phyloP scores from a whole-genome alignment of 192 early-diverging fungal genomes.

The Entomortierella lignicola region DNA sequence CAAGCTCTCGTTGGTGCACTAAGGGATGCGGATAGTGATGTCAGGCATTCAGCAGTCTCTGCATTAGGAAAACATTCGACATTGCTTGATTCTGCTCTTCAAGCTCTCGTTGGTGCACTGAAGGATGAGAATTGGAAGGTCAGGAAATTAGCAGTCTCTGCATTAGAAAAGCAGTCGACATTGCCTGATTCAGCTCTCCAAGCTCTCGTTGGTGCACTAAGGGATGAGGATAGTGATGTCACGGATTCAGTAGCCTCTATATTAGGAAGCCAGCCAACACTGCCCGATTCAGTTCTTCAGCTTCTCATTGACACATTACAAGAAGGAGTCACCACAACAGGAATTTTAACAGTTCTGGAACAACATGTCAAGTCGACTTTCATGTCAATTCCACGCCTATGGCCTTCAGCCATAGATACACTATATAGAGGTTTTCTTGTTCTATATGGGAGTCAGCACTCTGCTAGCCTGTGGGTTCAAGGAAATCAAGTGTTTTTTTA shows the following conservation, averaged over 20 bases:
- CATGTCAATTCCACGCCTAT: too few relatives aligned
- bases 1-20: conserved; percentile 3
- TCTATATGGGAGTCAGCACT: too few relatives aligned
- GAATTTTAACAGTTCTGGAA: too few relatives aligned
- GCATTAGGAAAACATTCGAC: conserved; percentile 9
- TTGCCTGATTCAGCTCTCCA: background rate
- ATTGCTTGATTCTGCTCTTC: background rate
- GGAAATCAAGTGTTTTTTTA: too few relatives aligned
- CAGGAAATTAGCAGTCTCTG: background rate
- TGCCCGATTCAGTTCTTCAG: background rate
- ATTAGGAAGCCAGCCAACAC: background rate
- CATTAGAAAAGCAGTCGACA: conserved; percentile 9
- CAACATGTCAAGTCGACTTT: too few relatives aligned
- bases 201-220: background rate
- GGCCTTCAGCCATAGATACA: too few relatives aligned
- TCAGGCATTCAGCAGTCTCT: conserved; percentile 1
- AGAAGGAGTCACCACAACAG: too few relatives aligned
- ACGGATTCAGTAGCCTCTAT: background rate
- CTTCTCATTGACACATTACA: too few relatives aligned
- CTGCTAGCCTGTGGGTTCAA: too few relatives aligned
- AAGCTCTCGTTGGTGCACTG: conserved; percentile 11
- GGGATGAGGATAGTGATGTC: background rate
- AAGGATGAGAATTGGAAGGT: background rate
- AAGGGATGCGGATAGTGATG: background rate
- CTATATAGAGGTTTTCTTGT: too few relatives aligned